Percentiles rank a stretch among this genome's conserved stretches.
These are phyloP conservation scores for Massospora cicadina DNA, from an alignment of 371 early-diverging fungal species.

Conservation along the genomic window DNA sequence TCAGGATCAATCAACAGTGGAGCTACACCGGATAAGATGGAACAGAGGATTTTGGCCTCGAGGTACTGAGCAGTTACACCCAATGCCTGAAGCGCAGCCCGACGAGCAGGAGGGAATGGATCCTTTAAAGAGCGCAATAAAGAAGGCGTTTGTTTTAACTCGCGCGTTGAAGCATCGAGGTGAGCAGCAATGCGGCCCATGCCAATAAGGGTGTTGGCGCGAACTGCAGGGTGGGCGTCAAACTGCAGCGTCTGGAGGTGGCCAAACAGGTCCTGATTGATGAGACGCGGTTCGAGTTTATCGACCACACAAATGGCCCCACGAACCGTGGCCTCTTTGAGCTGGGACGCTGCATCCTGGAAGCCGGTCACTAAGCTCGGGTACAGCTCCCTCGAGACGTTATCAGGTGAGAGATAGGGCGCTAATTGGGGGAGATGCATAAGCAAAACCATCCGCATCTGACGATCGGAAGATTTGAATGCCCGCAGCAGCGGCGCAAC, in stretches of 20 bases:
- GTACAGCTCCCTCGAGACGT: slow-evolving; percentile 69
- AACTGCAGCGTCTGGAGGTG: slow-evolving; percentile 70
- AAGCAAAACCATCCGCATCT: slow-evolving; percentile 66
- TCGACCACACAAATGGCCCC: slow-evolving; percentile 53
- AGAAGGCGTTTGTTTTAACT: slow-evolving; percentile 61
- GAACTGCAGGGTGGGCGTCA: slow-evolving; percentile 87
- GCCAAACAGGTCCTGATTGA: slow-evolving; percentile 71
- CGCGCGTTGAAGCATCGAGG: slow-evolving; percentile 43
- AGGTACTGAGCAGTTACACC: slow-evolving; percentile 53
- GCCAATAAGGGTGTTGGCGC: slow-evolving; percentile 87
- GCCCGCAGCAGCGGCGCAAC: slow-evolving; percentile 58
- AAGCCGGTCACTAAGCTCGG: slow-evolving; percentile 78
- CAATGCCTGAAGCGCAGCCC: slow-evolving; percentile 75
- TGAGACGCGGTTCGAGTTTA: slow-evolving; percentile 47
- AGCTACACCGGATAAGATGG: slow-evolving; percentile 59
- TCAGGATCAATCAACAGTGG: slow-evolving; percentile 66
- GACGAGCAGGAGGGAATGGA: slow-evolving; percentile 77
- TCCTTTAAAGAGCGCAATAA: slow-evolving; percentile 71
- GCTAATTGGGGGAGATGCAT: slow-evolving; percentile 59
- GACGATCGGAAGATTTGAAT: slow-evolving; percentile 78
- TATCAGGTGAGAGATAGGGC: slow-evolving; percentile 40
- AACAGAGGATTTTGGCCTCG: slow-evolving; percentile 51
- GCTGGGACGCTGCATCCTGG: slow-evolving; percentile 66
- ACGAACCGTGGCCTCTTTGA: slow-evolving; percentile 83
- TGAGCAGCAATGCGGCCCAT: slow-evolving; percentile 69